phyloP scores from a whole-genome alignment of 1,284 basidiomycete species.

The Papiliotrema fonsecae region DNA sequence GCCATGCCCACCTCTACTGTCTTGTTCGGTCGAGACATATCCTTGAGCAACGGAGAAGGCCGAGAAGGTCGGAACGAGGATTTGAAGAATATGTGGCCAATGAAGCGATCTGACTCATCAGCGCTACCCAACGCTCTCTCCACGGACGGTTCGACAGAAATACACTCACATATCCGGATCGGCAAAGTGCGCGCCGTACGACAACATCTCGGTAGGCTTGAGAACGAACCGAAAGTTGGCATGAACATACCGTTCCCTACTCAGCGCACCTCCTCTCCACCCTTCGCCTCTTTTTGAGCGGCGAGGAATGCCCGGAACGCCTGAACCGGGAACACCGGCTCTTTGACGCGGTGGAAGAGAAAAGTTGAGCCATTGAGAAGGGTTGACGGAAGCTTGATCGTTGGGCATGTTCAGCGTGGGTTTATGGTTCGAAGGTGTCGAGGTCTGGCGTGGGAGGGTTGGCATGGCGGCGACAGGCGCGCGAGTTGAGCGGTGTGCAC shows the following conservation, averaged over 20 bases:
- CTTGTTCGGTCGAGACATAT: conserved; percentile 31
- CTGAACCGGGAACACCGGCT: conserved; percentile 52
- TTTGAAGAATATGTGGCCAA: conserved; percentile 94
- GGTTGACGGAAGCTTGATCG: conserved; percentile 23
- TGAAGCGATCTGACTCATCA: conserved; percentile 71
- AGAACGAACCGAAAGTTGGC: conserved; percentile 90
- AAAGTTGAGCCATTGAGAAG: conserved; percentile 62
- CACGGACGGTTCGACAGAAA: too few relatives aligned
- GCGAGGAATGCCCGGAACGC: conserved; percentile 52
- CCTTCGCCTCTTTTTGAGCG: conserved; percentile 64
- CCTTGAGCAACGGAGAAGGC: conserved; percentile 48
- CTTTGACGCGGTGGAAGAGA: conserved; percentile 70
- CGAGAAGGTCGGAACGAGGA: conserved; percentile 74
- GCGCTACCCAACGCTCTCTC: too few relatives aligned
- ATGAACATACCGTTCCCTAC: conserved; percentile 87
- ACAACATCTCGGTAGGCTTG: conserved; percentile 72
- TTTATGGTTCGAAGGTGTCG: conserved; percentile 12
- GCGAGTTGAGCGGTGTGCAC: too few relatives aligned
- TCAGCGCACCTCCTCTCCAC: conserved; percentile 56
- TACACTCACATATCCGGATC: conserved; percentile 81
- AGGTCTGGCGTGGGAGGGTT: too few relatives aligned
- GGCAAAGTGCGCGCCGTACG: conserved; percentile 87
- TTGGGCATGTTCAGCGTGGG: conserved; percentile 27
- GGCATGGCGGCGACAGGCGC: too few relatives aligned
- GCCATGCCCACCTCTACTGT: conserved; percentile 1